Evolutionary conservation across 345 rosid species (phyloP).

Genomic region (Euphorbia peplus): DNA sequence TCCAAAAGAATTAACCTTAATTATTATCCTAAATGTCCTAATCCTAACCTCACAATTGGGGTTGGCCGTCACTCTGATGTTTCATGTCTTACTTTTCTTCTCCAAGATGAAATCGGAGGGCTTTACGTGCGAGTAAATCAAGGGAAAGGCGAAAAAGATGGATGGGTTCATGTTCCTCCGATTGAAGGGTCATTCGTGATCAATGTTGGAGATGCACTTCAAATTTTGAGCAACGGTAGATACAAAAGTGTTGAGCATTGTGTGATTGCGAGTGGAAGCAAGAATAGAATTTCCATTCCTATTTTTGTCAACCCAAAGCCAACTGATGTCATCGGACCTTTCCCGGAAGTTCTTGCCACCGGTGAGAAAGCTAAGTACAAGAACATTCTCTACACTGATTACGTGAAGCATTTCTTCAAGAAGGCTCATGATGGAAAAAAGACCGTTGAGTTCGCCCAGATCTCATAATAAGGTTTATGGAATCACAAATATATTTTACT

Average conservation of each 20-base stretch:
- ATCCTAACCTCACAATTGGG: constrained; percentile 22
- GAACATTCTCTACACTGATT: constrained; percentile 18
- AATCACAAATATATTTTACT: no score
- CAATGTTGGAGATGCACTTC: constrained; percentile 9
- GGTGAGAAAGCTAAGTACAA: constrained; percentile 20
- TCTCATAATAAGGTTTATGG: background rate
- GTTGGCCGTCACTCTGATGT: constrained; percentile 22
- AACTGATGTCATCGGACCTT: constrained; percentile 22
- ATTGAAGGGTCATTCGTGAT: constrained; percentile 8
- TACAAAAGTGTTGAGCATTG: constrained; percentile 11
- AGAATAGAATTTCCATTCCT: constrained; percentile 9
- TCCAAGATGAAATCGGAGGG: constrained; percentile 24
- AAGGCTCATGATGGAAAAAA: constrained; percentile 37
- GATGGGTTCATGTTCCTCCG: constrained; percentile 13
- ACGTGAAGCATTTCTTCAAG: constrained; percentile 36
- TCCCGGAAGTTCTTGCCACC: constrained; percentile 18
- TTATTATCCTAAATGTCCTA: constrained; percentile 25
- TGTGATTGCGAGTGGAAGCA: constrained; percentile 8
- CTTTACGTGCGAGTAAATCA: constrained; percentile 22
- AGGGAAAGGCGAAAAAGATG: constrained; percentile 11
- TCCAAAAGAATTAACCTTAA: constrained; percentile 24
- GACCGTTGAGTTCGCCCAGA: constrained; percentile 25
- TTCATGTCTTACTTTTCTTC: constrained; percentile 17
- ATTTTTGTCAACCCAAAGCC: constrained; percentile 24
- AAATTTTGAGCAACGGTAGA: constrained; percentile 3